Percentiles rank a stretch among this genome's conserved stretches.
Conservation (phyloP, 1,139 yeast genomes). For the Schwanniomyces etchellsii region DNA sequence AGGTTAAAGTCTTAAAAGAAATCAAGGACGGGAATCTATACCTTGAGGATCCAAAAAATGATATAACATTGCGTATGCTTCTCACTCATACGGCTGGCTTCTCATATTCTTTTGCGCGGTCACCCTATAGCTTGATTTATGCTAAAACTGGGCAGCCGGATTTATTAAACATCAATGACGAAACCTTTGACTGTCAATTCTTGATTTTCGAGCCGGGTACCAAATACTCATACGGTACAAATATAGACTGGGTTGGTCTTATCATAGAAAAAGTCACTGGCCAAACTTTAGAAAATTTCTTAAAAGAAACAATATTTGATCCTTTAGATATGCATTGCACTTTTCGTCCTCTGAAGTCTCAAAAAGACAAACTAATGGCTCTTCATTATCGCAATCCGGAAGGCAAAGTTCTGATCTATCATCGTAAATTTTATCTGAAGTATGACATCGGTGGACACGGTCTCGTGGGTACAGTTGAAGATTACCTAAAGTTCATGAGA, state of each 20-base stretch:
- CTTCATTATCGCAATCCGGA: too few relatives aligned
- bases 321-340: constrained; percentile 45
- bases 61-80: too few relatives aligned
- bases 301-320: constrained; percentile 32
- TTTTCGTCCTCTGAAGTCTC: too few relatives aligned
- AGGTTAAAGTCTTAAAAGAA: too few relatives aligned
- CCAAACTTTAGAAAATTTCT: constrained; percentile 33
- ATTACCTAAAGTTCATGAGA: constrained; percentile 38
- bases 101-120: constrained; percentile 39
- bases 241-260: constrained; percentile 50
- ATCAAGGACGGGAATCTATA: too few relatives aligned
- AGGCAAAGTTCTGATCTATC: too few relatives aligned
- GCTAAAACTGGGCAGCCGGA: constrained; percentile 15
- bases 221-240: constrained; percentile 45
- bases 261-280: constrained; percentile 42
- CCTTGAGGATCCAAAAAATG: too few relatives aligned
- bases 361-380: too few relatives aligned
- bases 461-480: constrained; percentile 36
- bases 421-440: too few relatives aligned
- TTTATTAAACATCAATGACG: constrained; percentile 19
- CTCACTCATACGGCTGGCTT: constrained; percentile 51
- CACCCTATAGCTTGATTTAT: constrained; percentile 18
- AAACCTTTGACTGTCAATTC: constrained; percentile 31
- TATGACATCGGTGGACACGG: constrained; percentile 50
- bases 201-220: constrained; percentile 50